A percentile compares a stretch with the other conserved stretches of the same genome.
Conservation (phyloP, 805 yeast species). For the Ogataea saltuana region DNA sequence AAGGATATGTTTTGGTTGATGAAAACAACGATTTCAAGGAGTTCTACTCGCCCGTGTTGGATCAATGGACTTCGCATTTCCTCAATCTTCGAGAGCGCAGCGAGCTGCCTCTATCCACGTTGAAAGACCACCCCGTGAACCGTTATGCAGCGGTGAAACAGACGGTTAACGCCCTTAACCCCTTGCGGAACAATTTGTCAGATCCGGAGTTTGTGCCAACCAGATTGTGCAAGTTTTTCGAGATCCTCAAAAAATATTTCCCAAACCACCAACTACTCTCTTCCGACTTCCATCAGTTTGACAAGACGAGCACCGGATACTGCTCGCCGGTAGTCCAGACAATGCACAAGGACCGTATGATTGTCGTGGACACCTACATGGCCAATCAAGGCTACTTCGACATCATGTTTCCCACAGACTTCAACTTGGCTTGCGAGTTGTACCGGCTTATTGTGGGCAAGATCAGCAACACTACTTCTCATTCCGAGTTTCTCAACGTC, state of each 20-base stretch:
- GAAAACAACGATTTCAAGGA: constrained; percentile 74
- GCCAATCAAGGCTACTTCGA: constrained; percentile 85
- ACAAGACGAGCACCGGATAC: constrained; percentile 56
- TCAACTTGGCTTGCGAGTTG: constrained; percentile 57
- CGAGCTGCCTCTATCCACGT: constrained; percentile 33
- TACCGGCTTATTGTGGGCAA: constrained; percentile 67
- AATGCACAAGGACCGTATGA: constrained; percentile 62
- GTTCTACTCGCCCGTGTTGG: constrained; percentile 63
- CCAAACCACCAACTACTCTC: constrained; percentile 76
- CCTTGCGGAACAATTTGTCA: constrained; percentile 65
- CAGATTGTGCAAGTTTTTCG: constrained; percentile 62
- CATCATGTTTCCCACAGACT: constrained; percentile 85
- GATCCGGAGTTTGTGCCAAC: constrained; percentile 86
- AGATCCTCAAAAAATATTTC: constrained; percentile 59
- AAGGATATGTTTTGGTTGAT: constrained; percentile 76
- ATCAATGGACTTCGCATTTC: constrained; percentile 54
- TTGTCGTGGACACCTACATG: constrained; percentile 73
- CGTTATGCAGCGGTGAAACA: constrained; percentile 45
- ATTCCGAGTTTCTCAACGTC: constrained; percentile 60
- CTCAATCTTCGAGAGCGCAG: constrained; percentile 56
- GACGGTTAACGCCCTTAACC: constrained; percentile 53
- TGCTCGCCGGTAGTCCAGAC: constrained; percentile 83
- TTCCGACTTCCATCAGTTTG: constrained; percentile 63
- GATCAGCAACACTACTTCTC: constrained; percentile 52
- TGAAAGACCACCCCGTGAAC: constrained; percentile 57